Base-by-base conservation (phyloP, 2,329 filamentous ascomycete species). In the Aspergillus terreus region DNA sequence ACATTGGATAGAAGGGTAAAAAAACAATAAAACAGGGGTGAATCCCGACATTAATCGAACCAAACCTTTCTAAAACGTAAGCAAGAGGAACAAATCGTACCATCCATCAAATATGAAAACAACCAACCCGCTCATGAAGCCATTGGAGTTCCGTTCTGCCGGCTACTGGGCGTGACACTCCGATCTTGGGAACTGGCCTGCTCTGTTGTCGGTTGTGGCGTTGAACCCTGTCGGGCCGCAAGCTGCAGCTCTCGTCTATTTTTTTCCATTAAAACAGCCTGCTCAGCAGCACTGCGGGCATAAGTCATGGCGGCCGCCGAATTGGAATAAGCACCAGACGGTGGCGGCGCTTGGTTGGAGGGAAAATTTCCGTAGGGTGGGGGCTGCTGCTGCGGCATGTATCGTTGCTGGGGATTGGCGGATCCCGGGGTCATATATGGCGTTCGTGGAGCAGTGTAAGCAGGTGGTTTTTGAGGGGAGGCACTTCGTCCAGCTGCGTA, bases 231-330 rank as follows among this genome's bases (percentile, higher is more conserved):
- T 14, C 65, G 65, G 27, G 57, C 57, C 40, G 67, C 63, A 44
- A 71, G 49, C 41, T 73, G 71, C n/a, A 66, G 61, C 54, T 69
- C 27, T 30, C 27, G 27, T 11, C 10, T 71, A 42, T 68, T 69
- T 35, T 69, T 63, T 32, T 72, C 69, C 61, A 72, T 69, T 42
- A 71, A 47, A 2, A 65, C 63, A 19, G 69, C 69, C 55, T 74
- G 71, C 47, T 74, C 71, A 38, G 70, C 66, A 14, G 69, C 68
- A 60, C 63, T 72, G 23, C 72, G 66, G 21, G 68, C 60, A 58
- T 71, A 71, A n/a, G 66, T 63, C 32, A 67, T 61, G 27, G 65
- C 62, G 11, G 68, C 64, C 11, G 71, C 65, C 11, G 62, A 69
- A 48, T 69, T 72, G 19, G 69, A 56, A 46, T 71, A 71, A 14